Conservation (phyloP, 2,329 filamentous ascomycete genomes). For the Trichothecium roseum region DNA sequence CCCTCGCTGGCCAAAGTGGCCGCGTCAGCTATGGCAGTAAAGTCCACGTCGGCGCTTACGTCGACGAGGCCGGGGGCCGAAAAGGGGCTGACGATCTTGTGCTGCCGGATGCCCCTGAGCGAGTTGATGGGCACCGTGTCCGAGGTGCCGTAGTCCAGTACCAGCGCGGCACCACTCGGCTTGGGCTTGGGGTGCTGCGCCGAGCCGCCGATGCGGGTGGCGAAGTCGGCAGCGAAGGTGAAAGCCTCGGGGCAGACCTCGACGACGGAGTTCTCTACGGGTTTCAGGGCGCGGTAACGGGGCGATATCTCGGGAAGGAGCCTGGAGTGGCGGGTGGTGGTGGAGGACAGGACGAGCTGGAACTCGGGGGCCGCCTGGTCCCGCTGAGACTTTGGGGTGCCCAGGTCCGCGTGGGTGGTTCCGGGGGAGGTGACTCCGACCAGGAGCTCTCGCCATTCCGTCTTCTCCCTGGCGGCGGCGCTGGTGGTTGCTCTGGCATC, state of each 20-base stretch:
- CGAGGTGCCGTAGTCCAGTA: conserved; percentile 85
- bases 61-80: conserved; percentile 73
- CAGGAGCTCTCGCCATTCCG: conserved; percentile 74
- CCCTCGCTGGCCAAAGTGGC: conserved; percentile 65
- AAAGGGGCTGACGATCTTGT: conserved; percentile 71
- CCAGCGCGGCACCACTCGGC: conserved; percentile 79
- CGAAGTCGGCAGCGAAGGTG: conserved; percentile 72
- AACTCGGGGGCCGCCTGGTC: conserved; percentile 63
- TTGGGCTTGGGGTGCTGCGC: conserved; percentile 39
- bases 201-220: conserved; percentile 69
- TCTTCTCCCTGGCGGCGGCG: conserved; percentile 2
- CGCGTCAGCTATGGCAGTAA: conserved; percentile 73
- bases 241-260: conserved; percentile 86
- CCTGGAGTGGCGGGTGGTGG: conserved; percentile 69
- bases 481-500: background rate
- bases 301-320: conserved; percentile 75
- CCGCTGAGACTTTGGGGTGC: conserved; percentile 40
- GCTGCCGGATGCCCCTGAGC: conserved; percentile 74
- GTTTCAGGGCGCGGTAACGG: conserved; percentile 68
- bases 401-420: conserved; percentile 41
- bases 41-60: conserved; percentile 88
- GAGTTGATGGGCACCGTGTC: conserved; percentile 77
- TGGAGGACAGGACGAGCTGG: conserved; percentile 67
- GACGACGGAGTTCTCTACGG: conserved; percentile 58
- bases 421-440: conserved; percentile 56